Percentiles rank a stretch among this genome's conserved stretches.
Conservation (phyloP, 2,329 filamentous ascomycete species). For the Scleromitrula shiraiana region DNA sequence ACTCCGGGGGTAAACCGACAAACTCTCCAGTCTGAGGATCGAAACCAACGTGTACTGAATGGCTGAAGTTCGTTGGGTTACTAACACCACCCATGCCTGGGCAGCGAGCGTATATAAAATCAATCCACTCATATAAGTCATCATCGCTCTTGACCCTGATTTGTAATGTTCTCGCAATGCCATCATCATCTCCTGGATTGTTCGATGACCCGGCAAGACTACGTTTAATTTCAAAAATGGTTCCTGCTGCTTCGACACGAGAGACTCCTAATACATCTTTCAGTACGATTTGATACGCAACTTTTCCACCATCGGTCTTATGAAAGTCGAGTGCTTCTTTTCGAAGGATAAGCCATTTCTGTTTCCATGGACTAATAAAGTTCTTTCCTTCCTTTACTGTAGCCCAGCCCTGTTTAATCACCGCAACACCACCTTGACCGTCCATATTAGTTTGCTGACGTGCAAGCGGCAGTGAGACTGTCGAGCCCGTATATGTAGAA, state of each 20-base stretch:
- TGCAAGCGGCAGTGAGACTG: constrained; percentile 63
- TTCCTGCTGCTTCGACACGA: constrained; percentile 82
- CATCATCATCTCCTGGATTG: constrained; percentile 65
- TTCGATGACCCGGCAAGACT: constrained; percentile 58
- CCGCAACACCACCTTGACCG: constrained; percentile 58
- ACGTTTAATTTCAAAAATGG: constrained; percentile 89
- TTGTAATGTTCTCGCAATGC: constrained; percentile 73
- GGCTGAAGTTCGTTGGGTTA: constrained; percentile 96
- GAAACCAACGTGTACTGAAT: constrained; percentile 95
- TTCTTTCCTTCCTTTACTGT: constrained; percentile 86
- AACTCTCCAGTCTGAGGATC: constrained; percentile 94
- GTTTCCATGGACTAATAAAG: constrained; percentile 79
- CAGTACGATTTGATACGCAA: constrained; percentile 76
- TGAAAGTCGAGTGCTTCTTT: constrained; percentile 92
- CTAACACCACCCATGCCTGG: constrained; percentile 97
- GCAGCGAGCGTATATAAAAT: constrained; percentile 93
- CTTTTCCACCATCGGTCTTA: constrained; percentile 82
- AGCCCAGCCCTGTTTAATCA: constrained; percentile 76
- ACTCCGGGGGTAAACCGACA: constrained; percentile 87
- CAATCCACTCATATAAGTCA: constrained; percentile 98
- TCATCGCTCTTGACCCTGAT: constrained; percentile 94
- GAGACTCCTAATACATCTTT: constrained; percentile 86
- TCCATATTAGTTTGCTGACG: constrained; percentile 48
- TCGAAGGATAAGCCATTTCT: constrained; percentile 83
- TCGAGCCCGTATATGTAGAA: constrained; percentile 62